Conservation (phyloP, 306 rosid genomes). For the Notholithocarpus densiflorus region DNA sequence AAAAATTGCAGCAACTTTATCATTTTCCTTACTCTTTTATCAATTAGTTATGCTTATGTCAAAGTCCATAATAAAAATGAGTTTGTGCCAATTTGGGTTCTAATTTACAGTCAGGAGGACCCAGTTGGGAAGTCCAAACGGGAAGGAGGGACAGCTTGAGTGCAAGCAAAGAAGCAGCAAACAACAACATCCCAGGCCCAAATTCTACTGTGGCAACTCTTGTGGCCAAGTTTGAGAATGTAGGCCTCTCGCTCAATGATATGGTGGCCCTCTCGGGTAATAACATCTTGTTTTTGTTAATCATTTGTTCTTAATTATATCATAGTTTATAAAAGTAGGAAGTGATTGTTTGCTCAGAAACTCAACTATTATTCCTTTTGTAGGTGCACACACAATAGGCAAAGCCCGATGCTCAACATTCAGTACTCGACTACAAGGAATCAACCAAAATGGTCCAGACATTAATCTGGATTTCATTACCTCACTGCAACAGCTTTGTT, state of each 20-base stretch:
- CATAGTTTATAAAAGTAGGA: too few relatives aligned
- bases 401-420: slow-evolving; percentile 78
- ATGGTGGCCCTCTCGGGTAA: slow-evolving; percentile 87
- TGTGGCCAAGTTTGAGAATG: slow-evolving; percentile 55
- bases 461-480: slow-evolving; percentile 47
- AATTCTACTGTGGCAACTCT: slow-evolving; percentile 67
- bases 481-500: slow-evolving; percentile 61
- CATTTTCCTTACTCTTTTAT: too few relatives aligned
- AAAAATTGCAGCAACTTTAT: too few relatives aligned
- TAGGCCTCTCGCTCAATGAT: slow-evolving; percentile 60
- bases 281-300: neutral
- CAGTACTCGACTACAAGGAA: slow-evolving; percentile 45
- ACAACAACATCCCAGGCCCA: slow-evolving; percentile 71
- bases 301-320: neutral
- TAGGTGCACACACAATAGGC: slow-evolving; percentile 84
- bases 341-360: neutral
- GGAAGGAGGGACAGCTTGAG: slow-evolving; percentile 74
- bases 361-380: neutral
- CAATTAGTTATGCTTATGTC: neutral
- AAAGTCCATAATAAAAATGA: neutral
- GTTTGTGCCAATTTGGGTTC: neutral
- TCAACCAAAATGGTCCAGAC: slow-evolving; percentile 5
- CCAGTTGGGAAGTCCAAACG: slow-evolving; percentile 68
- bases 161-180: slow-evolving; percentile 65
- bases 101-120: slow-evolving; percentile 75